These are phyloP conservation scores for Leccinum incarnatum DNA, from an alignment of 768 basidiomycete genomes.

Conservation along the genomic window DNA sequence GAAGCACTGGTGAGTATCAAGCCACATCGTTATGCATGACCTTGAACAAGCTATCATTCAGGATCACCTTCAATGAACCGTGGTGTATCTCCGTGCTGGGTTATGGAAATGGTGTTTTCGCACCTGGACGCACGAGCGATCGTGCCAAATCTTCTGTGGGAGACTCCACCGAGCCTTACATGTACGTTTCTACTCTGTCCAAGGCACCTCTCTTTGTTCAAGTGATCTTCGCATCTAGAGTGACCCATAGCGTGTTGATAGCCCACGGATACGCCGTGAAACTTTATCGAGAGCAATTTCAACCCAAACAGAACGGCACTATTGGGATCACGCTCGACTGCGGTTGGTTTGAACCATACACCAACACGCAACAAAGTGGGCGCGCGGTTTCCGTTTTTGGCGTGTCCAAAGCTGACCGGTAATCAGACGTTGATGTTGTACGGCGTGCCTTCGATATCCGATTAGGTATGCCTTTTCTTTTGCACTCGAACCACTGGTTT, in stretches of 20 bases:
- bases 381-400: background rate
- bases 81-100: constrained; percentile 72
- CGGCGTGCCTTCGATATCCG: constrained; percentile 74
- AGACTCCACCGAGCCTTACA: constrained; percentile 69
- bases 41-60: constrained; percentile 27
- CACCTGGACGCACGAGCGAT: constrained; percentile 70
- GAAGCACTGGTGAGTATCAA: constrained; percentile 57
- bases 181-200: constrained; percentile 42
- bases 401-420: background rate
- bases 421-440: constrained; percentile 61
- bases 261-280: constrained; percentile 71
- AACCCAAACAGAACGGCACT: constrained; percentile 57
- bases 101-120: constrained; percentile 70
- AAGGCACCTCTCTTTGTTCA: background rate
- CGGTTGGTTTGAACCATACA: constrained; percentile 73
- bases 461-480: constrained; percentile 53
- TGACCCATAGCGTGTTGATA: constrained; percentile 65
- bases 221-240: constrained; percentile 38
- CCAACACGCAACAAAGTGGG: constrained; percentile 63
- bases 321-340: constrained; percentile 82
- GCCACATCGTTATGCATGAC: background rate
- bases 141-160: constrained; percentile 60
- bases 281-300: constrained; percentile 67
- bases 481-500: constrained; percentile 23
- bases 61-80: constrained; percentile 81